A percentile compares a stretch with the other conserved stretches of the same genome.
Evolutionary conservation across 495 filamentous ascomycete species (phyloP).

Genomic region (Podospora australis): DNA sequence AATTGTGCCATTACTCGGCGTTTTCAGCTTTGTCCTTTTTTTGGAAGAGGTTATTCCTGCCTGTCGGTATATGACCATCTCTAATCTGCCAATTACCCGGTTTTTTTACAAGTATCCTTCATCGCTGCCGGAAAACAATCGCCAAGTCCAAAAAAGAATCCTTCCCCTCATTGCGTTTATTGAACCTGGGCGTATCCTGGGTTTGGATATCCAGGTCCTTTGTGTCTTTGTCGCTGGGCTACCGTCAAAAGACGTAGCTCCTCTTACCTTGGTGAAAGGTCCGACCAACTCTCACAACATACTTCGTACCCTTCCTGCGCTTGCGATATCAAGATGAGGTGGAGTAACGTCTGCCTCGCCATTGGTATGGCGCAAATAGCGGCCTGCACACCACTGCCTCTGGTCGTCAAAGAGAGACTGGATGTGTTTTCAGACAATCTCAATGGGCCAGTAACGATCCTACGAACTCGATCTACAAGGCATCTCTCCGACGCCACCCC

Average conservation of each 20-base stretch:
- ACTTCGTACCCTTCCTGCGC: too few species aligned
- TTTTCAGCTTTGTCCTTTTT: not conserved
- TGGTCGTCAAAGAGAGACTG: not conserved
- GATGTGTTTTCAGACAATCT: conserved; percentile 1
- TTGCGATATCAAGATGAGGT: conserved; percentile 19
- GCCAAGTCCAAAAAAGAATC: too few species aligned
- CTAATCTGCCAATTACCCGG: not conserved
- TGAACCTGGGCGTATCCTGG: not conserved
- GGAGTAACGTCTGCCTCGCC: conserved; percentile 9
- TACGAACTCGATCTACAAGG: not conserved
- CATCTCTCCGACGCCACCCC: not conserved
- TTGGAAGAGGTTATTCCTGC: too few species aligned
- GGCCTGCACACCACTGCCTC: conserved; percentile 10
- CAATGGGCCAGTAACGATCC: not conserved
- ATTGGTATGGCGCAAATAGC: conserved; percentile 15
- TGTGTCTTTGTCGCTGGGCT: not conserved
- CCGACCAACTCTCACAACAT: not conserved
- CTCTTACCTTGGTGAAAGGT: too few species aligned
- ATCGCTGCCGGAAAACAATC: too few species aligned
- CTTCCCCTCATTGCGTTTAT: too few species aligned
- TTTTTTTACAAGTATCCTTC: too few species aligned
- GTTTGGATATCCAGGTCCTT: not conserved
- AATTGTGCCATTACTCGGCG: not conserved
- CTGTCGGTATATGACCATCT: not conserved
- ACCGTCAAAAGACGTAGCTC: too few species aligned